Conservation (phyloP, 2,329 filamentous ascomycete genomes). For the Pleoardoris graminearum region DNA sequence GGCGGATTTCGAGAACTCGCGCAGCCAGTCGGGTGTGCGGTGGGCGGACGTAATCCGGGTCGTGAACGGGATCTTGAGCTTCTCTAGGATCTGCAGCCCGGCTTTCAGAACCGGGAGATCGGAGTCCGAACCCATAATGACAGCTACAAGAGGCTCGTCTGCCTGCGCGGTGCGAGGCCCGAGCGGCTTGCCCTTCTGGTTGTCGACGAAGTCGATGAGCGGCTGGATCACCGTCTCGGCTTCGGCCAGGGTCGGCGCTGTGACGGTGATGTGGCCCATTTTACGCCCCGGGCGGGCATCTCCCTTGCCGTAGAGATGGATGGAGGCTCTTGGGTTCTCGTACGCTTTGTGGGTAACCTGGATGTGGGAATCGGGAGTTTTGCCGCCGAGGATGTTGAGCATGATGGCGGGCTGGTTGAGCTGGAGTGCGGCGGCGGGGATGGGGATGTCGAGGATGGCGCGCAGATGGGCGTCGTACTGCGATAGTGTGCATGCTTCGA, state of each 20-base stretch:
- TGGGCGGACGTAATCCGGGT: slow-evolving; percentile 76
- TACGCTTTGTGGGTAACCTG: slow-evolving; percentile 61
- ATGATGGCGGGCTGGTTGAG: slow-evolving; percentile 69
- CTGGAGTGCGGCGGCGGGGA: slow-evolving; percentile 55
- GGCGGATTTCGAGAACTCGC: slow-evolving; percentile 49
- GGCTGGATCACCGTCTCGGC: slow-evolving; percentile 70
- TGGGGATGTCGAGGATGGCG: slow-evolving; percentile 74
- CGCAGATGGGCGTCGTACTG: slow-evolving; percentile 91
- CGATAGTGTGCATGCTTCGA: slow-evolving; percentile 85
- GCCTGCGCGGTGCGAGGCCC: slow-evolving; percentile 17
- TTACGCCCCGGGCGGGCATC: slow-evolving; percentile 84
- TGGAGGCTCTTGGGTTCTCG: slow-evolving; percentile 60
- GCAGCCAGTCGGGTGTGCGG: slow-evolving; percentile 55
- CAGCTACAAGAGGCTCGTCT: slow-evolving; percentile 64
- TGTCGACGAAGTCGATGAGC: slow-evolving; percentile 67
- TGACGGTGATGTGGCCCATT: slow-evolving; percentile 91
- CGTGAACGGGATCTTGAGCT: slow-evolving; percentile 73
- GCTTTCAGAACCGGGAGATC: slow-evolving; percentile 70
- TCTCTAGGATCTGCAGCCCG: slow-evolving; percentile 66
- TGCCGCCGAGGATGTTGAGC: slow-evolving; percentile 78
- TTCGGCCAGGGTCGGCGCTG: slow-evolving; percentile 67
- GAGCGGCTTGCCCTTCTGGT: slow-evolving; percentile 52
- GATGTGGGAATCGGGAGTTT: slow-evolving; percentile 65
- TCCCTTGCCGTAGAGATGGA: slow-evolving; percentile 92
- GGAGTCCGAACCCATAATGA: slow-evolving; percentile 84